Conservation (phyloP, 1,284 basidiomycete species). For the Puccinia hordei region DNA sequence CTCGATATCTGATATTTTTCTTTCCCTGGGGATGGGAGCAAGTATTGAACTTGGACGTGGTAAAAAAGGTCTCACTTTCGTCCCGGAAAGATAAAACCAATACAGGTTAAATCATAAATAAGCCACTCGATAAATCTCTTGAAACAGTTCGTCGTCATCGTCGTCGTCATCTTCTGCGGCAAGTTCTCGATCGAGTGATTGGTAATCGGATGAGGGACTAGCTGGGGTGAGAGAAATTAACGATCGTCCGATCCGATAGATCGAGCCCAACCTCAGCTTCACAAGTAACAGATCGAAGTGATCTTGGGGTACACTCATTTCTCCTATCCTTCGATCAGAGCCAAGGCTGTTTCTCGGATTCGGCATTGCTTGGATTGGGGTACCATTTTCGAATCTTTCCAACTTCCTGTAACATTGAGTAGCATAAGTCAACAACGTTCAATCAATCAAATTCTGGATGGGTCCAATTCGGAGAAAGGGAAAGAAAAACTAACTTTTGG, state of each 20-base stretch:
- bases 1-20: no score
- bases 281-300: conserved; percentile 13
- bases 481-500: neutral
- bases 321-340: conserved; percentile 25
- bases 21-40: no score
- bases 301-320: conserved; percentile 11
- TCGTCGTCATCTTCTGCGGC: neutral
- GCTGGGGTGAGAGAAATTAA: neutral
- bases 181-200: neutral
- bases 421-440: no score
- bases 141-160: conserved; percentile 27
- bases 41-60: no score
- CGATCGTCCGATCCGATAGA: neutral
- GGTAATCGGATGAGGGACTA: neutral
- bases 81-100: no score
- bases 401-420: neutral
- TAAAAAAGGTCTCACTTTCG: no score
- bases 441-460: no score
- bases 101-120: conserved; percentile 8
- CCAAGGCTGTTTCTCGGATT: neutral
- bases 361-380: no score
- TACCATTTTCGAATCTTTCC: conserved; percentile 11
- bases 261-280: conserved; percentile 6
- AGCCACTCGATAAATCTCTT: conserved; percentile 14
- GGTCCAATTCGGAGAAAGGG: no score